Base-by-base conservation (phyloP, 2,329 filamentous ascomycete species). In the Didymella lethalis region DNA sequence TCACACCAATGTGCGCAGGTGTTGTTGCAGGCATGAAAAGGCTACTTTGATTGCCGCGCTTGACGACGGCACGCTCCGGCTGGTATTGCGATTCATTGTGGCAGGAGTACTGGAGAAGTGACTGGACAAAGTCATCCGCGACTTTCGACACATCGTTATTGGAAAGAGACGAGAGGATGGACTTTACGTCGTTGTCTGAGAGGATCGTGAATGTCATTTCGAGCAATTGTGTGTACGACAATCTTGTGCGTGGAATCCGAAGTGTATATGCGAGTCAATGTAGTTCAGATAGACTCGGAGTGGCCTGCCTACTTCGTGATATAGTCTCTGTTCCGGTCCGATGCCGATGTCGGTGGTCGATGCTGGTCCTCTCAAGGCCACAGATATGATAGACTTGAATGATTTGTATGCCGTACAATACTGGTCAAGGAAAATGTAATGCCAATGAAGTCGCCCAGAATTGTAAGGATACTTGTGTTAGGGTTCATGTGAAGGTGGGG, bases 21-120 rank as follows among this genome's bases (percentile, higher is more conserved):
- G 87, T 87, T 25, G 84, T 86, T 1, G 89, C 89, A 0, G 90
- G 90, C 88, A 92, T 92, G 72, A 92, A 92, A 23, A 92, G 78
- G 2, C 88, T 91, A 18, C 86, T 88, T 29, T 80, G 78, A 6
- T 76, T 64, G 7, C 71, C 66, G 8, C 79, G 81, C 31, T 67
- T 68, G 50, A 82, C 78, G 11, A 72, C 65, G 31, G 74, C 75
- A 47, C 80, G 76, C 7, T 80, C 72, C 2, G 80, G 80, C 59
- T 82, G 81, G 53, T 81, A 77, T 44, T 71, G 70, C 14, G 73
- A 60, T 7, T 73, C 60, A 20, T 57, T 55, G 20, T 67, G 55
- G 7, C 61, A 62, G 18, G 60, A 64, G 41, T 73, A 65, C 29
- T 77, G 68, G 16, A 68, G 18, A 69, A 78, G 59, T 72, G 78